These are phyloP conservation scores for Urtica urens DNA, from an alignment of 306 rosid genomes.

Conservation along the genomic window DNA sequence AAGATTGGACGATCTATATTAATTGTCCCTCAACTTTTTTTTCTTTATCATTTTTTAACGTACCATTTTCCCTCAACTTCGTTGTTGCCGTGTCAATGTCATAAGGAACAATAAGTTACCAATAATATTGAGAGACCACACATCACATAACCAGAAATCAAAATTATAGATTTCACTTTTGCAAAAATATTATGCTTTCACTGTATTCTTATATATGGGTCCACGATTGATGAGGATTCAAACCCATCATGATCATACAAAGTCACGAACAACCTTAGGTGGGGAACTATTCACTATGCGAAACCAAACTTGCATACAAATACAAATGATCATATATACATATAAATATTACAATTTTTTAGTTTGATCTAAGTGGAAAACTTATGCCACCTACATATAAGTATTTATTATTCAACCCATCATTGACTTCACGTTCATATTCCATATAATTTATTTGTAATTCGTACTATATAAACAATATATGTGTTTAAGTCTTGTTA, in stretches of 20 bases:
- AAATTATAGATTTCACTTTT: neutral
- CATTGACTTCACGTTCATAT: no score
- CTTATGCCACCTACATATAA: no score
- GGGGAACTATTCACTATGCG: slow-evolving; percentile 1
- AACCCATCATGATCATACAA: slow-evolving; percentile 12
- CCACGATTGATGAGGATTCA: slow-evolving; percentile 17
- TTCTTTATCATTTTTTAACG: neutral
- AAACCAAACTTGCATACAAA: no score
- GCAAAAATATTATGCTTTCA: neutral
- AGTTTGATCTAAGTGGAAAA: no score
- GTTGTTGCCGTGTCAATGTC: neutral
- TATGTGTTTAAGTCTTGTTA: no score
- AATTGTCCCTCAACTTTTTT: neutral
- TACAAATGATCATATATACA: no score
- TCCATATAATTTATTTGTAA: no score
- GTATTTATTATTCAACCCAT: no score
- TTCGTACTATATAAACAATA: no score
- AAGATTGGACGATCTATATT: neutral
- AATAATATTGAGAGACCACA: slow-evolving; percentile 1
- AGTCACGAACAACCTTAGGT: slow-evolving; percentile 2
- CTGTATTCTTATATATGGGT: neutral
- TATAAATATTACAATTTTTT: no score
- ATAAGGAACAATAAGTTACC: neutral
- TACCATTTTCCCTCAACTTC: slow-evolving; percentile 1
- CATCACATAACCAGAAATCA: slow-evolving; percentile 1